phyloP scores from a whole-genome alignment of 1,284 basidiomycete genomes.

The Pyrrhoderma lamaoense region DNA sequence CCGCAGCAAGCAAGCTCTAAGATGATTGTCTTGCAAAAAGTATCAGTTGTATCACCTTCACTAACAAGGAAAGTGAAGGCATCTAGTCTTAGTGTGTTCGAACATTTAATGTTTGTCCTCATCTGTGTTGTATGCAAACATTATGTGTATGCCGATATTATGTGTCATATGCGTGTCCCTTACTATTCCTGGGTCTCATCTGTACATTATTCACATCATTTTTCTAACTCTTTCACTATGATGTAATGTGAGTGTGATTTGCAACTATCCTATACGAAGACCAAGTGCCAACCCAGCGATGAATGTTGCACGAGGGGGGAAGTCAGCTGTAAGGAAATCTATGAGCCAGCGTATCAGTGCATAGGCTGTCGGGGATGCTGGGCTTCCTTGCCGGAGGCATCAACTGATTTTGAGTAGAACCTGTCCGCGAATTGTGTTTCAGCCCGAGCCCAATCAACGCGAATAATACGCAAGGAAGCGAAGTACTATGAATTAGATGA shows the following conservation, averaged over 20 bases:
- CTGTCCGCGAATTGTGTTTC: slow-evolving; percentile 31
- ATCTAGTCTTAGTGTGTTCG: background rate
- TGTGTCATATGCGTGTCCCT: slow-evolving; percentile 9
- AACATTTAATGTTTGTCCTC: background rate
- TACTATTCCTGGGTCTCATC: background rate
- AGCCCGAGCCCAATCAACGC: slow-evolving; percentile 70
- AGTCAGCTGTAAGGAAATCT: slow-evolving; percentile 88
- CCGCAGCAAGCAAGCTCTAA: slow-evolving; percentile 58
- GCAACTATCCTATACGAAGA: slow-evolving; percentile 50
- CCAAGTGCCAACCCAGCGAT: slow-evolving; percentile 65
- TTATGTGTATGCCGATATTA: slow-evolving; percentile 4
- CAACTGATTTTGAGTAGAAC: slow-evolving; percentile 74
- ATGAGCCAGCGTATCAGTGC: slow-evolving; percentile 69
- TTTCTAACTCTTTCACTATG: background rate
- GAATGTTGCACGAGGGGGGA: slow-evolving; percentile 79
- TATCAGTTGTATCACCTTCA: no score
- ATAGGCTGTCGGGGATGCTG: slow-evolving; percentile 53
- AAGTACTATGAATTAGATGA: slow-evolving; percentile 73
- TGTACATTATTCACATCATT: background rate
- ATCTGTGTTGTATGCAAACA: slow-evolving; percentile 15
- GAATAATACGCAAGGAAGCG: slow-evolving; percentile 59
- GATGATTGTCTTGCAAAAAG: background rate
- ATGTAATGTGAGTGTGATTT: background rate
- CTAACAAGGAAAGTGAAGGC: no score
- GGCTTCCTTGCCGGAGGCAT: slow-evolving; percentile 45